A percentile compares a stretch with the other conserved stretches of the same genome.
phyloP scores from a whole-genome alignment of 1,284 basidiomycete species.

The Puccinia horiana region DNA sequence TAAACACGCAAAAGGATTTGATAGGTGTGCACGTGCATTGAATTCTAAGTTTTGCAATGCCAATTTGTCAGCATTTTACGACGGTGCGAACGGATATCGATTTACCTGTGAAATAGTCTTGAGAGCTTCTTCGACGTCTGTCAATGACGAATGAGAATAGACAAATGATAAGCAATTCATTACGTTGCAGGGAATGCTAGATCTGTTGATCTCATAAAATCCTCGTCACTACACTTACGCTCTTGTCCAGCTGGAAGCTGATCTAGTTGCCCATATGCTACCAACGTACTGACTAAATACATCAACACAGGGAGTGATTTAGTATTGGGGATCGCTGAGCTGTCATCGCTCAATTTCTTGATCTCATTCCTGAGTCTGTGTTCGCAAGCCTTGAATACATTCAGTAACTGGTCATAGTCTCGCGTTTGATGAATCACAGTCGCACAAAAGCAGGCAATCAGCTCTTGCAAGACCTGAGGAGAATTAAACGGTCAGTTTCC shows the following conservation, averaged over 20 bases:
- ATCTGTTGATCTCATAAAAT: neutral
- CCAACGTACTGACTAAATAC: constrained; percentile 78
- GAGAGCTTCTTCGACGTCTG: constrained; percentile 31
- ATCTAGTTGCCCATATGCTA: constrained; percentile 86
- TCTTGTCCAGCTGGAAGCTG: constrained; percentile 59
- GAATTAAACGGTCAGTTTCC: neutral
- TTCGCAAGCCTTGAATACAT: constrained; percentile 78
- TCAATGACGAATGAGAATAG: neutral
- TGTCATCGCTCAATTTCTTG: neutral
- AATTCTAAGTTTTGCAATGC: constrained; percentile 20
- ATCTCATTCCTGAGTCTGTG: constrained; percentile 61
- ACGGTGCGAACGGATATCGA: neutral
- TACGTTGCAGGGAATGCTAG: neutral
- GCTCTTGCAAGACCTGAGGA: constrained; percentile 76
- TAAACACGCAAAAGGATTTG: constrained; percentile 30
- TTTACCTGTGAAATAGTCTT: constrained; percentile 34
- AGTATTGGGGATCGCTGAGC: constrained; percentile 52
- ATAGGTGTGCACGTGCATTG: constrained; percentile 40
- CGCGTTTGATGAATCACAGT: constrained; percentile 82
- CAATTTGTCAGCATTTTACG: neutral
- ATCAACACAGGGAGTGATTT: constrained; percentile 65
- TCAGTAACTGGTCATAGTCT: constrained; percentile 74
- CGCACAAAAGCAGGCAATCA: constrained; percentile 84
- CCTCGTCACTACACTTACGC: constrained; percentile 66
- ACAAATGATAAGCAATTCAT: neutral